Percentiles rank a stretch among this genome's conserved stretches.
phyloP scores from a whole-genome alignment of 2,329 filamentous ascomycete genomes.

The Esteya vermicola region DNA sequence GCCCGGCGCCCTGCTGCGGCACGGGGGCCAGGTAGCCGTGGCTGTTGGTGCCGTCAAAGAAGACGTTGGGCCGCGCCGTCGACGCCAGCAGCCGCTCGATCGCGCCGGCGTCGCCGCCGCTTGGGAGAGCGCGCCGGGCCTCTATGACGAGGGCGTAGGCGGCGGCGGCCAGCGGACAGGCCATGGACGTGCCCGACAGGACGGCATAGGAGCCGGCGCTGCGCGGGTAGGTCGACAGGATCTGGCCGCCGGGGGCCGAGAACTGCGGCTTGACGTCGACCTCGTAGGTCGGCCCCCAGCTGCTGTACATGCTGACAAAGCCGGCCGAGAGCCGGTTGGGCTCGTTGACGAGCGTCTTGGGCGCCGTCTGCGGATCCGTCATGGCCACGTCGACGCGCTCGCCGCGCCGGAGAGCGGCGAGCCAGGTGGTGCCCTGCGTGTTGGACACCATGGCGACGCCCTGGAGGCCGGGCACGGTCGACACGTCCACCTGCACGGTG shows the following conservation, averaged over 20 bases:
- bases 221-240: slow-evolving; percentile 33
- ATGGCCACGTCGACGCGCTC: too few species aligned
- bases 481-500: too few species aligned
- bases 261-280: slow-evolving; percentile 30
- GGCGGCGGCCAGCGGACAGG: slow-evolving; percentile 26
- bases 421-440: too few species aligned
- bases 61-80: slow-evolving; percentile 26
- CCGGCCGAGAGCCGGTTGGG: too few species aligned
- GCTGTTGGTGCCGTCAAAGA: slow-evolving; percentile 27
- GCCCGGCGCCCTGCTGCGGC: slow-evolving; percentile 44
- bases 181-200: slow-evolving; percentile 40
- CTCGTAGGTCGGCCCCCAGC: slow-evolving; percentile 27
- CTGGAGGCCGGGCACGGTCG: too few species aligned
- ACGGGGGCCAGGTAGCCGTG: slow-evolving; percentile 34
- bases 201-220: slow-evolving; percentile 28
- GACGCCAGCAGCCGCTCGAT: slow-evolving; percentile 19
- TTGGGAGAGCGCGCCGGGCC: too few species aligned
- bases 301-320: background rate
- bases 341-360: too few species aligned
- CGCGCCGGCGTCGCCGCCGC: slow-evolving; percentile 16
- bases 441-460: too few species aligned
- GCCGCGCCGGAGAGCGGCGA: too few species aligned
- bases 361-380: too few species aligned
- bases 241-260: slow-evolving; percentile 29
- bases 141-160: slow-evolving; percentile 39